Evolutionary conservation across 352 stramenopile species (phyloP).

Genomic region (Pythium periplocum): DNA sequence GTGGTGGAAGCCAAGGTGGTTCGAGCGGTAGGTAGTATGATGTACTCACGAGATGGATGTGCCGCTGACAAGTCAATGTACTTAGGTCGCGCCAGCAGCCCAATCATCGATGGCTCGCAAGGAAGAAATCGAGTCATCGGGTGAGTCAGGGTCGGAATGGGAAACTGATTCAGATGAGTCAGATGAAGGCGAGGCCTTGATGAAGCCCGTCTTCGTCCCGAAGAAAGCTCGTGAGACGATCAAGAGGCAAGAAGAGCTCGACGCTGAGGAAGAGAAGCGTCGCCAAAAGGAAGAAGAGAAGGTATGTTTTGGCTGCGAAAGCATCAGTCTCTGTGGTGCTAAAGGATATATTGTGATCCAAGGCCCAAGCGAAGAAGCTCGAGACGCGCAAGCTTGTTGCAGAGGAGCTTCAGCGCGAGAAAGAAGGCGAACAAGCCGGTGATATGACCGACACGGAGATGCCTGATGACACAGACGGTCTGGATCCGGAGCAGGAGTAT

Average conservation of each 20-base stretch:
- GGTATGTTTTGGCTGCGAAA: conserved; percentile 9
- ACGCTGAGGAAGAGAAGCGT: conserved; percentile 61
- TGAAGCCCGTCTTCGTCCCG: conserved; percentile 91
- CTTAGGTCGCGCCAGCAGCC: background rate
- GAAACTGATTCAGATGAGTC: conserved; percentile 82
- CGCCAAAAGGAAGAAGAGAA: conserved; percentile 53
- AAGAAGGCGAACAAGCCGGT: conserved; percentile 34
- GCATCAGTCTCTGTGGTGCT: too few species aligned
- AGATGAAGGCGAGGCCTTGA: conserved; percentile 59
- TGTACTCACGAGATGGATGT: too few species aligned
- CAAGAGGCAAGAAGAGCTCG: conserved; percentile 72
- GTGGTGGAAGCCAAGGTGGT: conserved; percentile 21
- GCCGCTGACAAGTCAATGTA: too few species aligned
- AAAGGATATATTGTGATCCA: too few species aligned
- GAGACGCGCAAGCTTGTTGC: conserved; percentile 74
- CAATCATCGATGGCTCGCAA: background rate
- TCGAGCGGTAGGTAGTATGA: conserved; percentile 6
- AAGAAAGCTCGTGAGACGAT: conserved; percentile 86
- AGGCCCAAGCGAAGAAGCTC: conserved; percentile 26
- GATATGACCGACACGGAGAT: conserved; percentile 80
- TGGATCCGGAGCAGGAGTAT: conserved; percentile 88
- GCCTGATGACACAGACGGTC: conserved; percentile 86
- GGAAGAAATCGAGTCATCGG: conserved; percentile 22
- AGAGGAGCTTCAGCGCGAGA: conserved; percentile 67
- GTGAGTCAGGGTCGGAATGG: conserved; percentile 57